Evolutionary conservation across 805 yeast species (phyloP), one percentile per base, ranked within the genome.

Genomic region (Teunomyces pallodes): DNA sequence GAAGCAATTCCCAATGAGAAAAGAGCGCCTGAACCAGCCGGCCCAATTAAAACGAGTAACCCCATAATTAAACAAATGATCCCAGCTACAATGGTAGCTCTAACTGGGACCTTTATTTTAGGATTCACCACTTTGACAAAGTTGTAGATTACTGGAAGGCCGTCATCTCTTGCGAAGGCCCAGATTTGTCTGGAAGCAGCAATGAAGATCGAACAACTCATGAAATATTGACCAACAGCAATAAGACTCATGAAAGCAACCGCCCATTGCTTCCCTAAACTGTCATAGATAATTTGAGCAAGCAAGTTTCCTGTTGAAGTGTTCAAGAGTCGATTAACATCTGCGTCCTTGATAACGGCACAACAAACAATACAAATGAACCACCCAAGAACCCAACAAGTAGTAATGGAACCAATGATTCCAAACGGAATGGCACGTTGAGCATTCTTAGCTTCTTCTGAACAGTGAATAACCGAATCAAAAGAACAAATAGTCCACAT

Each of bases 111-210:
- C n/a, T 77, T 71, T 32, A 79, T 66, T 49, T 62, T 75, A 45
- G 77, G 71, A 57, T 85, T 71, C 39, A 86, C 87, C 39, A 69
- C 77, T 54, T 83, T 81, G 52, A 86, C 74, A 58, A 70, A 70
- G 54, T 59, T 61, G 36, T 72, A 65, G 10, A 84, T 75, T 52
- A 83, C 69, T 7, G 91, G 91, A 48, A 86, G 72, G 12, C 90
- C 90, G 56, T 84, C 83, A 62, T 86, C 92, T 68, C 92, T 79
- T 36, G 88, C 82, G 63, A 84, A 83, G 1, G 90, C 89, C 82
- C 86, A 85, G 43, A 83, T 74, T 62, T 84, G 90, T 64, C 90
- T 77, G 4, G 87, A 82, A 5, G 80, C 76, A 9, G 89, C 88
- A 42, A 83, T 75, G 42, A 83, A 67, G 46, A 80, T 75, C 3